Evolutionary conservation across 306 rosid species (phyloP), one percentile per base, ranked within the genome.

Genomic region (Hylodesmum podocarpum): DNA sequence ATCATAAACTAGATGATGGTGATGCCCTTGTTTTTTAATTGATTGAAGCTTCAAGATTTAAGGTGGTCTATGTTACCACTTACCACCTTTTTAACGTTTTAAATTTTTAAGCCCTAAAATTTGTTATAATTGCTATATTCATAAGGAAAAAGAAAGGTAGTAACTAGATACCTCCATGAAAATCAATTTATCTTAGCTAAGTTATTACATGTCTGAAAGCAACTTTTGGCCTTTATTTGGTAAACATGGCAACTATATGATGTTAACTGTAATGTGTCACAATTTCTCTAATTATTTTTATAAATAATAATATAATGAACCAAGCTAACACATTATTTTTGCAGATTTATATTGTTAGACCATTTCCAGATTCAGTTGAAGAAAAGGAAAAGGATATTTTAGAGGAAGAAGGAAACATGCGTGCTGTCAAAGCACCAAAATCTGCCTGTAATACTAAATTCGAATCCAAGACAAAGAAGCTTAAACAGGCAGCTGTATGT

Each of bases 21-120:
- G 97, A 91, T 78, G 97, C 97, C 16, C 86, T 88, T 68, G 88
- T 91, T 73, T 91, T 91, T 66, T 88, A 91, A 79, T 71, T 89
- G 85, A 27, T 73, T 77, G 91, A 89, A 66, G 66, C 88, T 29
- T 39, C 83, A 1, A 84, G 85, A 72, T 91, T 91, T 75, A 91
- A 89, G 91, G 97, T 91, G 81, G 28, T 70, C 43, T 22, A 5
- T 47, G 39, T 25, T 37, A 22, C 7, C 33, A 34, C 25, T 57
- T 65, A 41, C 70, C 16, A n/a, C n/a, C n/a, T n/a, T 63, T 81
- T 34, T 12, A 14, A 58, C 33, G 18, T 18, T 57, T 13, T 28
- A 2, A 58, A 21, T 14, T 51, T 51, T 15, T 21, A 28, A 13
- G 39, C 65, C 11, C 21, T 28, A 58, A 6, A 54, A 28, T 15